Evolutionary conservation across 2,329 filamentous ascomycete species (phyloP), one percentile per base, ranked within the genome.

Genomic region (Trichoderma sp.): DNA sequence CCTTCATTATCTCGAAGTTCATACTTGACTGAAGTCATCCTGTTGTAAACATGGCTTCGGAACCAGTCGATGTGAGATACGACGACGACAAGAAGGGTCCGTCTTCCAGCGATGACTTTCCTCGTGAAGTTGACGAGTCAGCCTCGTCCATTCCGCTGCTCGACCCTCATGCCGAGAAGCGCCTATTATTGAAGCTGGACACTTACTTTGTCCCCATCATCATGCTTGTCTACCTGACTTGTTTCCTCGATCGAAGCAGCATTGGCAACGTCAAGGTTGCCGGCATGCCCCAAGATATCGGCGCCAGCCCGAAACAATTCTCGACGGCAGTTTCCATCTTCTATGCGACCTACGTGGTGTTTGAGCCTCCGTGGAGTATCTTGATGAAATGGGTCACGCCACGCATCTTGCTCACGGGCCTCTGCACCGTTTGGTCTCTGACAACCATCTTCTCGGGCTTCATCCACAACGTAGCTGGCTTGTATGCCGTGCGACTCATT

Each of bases 181-280:
- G 76, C 39, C 76, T 81, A 5, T 74, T 81, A 15, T 69, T 74
- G 51, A 81, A 81, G 70, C 78, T 81, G 6, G 80, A 81, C 64
- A 43, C 75, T 18, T 77, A 76, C 63, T 78, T 81, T 24, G 76
- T 80, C 4, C 80, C 80, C 65, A 83, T 88, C 70, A 85, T 89
- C 72, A 88, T 87, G 83, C 77, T 87, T 61, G 82, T 88, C 5
- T 90, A 88, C 73, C 76, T 90, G 24, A 82, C 83, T 4, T 87
- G 84, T 73, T 88, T 87, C 75, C 80, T 89, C 53, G 88, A 90
- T 77, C 82, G 88, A 69, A 81, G 82, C 24, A 87, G 87, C 74
- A 87, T 88, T 78, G 80, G 77, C 72, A 81, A 79, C 65, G 78
- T 80, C 18, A 77, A 80, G 8, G 78, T 80, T 3, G 78, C 78